These are phyloP conservation scores for Tremellales sp. DNA, from an alignment of 1,284 basidiomycete genomes.

Conservation along the genomic window DNA sequence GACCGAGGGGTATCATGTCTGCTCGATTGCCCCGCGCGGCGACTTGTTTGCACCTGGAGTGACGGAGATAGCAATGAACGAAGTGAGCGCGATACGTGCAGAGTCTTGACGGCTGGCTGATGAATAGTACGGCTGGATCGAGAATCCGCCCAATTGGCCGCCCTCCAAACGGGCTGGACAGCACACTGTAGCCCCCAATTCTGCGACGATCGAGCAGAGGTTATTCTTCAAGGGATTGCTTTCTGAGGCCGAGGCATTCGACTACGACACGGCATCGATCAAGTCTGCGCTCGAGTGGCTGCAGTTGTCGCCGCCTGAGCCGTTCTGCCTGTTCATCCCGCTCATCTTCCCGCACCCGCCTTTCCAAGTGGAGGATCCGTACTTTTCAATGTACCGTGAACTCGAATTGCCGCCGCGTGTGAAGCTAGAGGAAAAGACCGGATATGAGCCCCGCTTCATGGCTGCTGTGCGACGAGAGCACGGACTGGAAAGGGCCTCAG, in stretches of 20 bases:
- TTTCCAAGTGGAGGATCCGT: constrained; percentile 6
- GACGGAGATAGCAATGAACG: constrained; percentile 5
- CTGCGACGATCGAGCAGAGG: neutral
- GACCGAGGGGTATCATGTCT: constrained; percentile 4
- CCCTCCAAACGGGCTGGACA: neutral
- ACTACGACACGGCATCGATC: constrained; percentile 5
- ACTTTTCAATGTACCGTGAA: constrained; percentile 5
- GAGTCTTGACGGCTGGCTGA: no score
- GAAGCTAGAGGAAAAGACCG: constrained; percentile 2
- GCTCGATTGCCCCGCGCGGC: constrained; percentile 3
- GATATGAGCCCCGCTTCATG: constrained; percentile 9
- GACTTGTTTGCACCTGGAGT: constrained; percentile 6
- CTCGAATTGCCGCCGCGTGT: constrained; percentile 2
- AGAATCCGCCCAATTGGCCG: neutral
- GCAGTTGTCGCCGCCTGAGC: constrained; percentile 4
- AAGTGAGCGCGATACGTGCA: neutral
- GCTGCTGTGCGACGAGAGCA: constrained; percentile 4
- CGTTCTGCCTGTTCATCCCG: constrained; percentile 9
- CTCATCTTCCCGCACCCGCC: constrained; percentile 7
- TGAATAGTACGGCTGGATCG: constrained; percentile 1
- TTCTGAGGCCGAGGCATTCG: neutral
- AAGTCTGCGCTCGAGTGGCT: constrained; percentile 4
- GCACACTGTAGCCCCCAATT: neutral
- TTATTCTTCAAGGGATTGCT: constrained; percentile 1
- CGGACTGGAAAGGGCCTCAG: constrained; percentile 7